Evolutionary conservation across 2,329 filamentous ascomycete genomes (phyloP), one percentile per base, ranked within the genome.

Genomic region (Fusarium sp.): DNA sequence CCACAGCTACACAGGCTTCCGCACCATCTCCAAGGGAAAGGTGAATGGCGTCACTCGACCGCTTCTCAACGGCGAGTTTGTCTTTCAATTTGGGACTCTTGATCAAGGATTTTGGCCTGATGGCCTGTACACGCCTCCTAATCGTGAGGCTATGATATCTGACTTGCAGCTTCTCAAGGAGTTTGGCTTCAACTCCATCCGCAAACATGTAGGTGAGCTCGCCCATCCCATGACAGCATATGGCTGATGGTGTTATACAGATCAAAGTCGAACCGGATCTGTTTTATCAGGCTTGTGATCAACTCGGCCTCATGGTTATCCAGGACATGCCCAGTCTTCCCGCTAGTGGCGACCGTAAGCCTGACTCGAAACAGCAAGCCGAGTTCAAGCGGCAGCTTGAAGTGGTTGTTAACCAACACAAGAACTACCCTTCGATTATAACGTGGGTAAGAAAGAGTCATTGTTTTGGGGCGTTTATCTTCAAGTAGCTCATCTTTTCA

Each of bases 91-190:
- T 61, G 91, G 91, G 4, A 92, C 91, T 0, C 84, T 94, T 0
- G 92, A 94, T 66, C 92, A 94, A 75, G 92, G 92, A 0, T 93
- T 86, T 79, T 94, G 91, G 92, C 92, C 91, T 0, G 92, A 94
- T 76, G 92, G 92, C 0, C 83, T 94, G 4, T 89, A 94, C 77
- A 87, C 87, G 0, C 87, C 92, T 0, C 92, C 92, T 0, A 93
- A 86, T 10, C 83, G 86, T 4, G 91, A 94, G 71, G 92, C 92
- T 0, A 92, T 94, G 90, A 83, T 89, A 0, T 93, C 87, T 64
- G 92, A 94, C 74, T 77, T 94, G 14, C 78, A 92, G 68, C 81
- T 90, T 6, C 80, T 94, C 65, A 94, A 94, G 82, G 82, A 84
- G 2, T 84, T 94, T 2, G 92, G 92, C 0, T 91, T 92, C 80